phyloP scores from a whole-genome alignment of 2,329 filamentous ascomycete species.

The Teratosphaeria nubilosa region DNA sequence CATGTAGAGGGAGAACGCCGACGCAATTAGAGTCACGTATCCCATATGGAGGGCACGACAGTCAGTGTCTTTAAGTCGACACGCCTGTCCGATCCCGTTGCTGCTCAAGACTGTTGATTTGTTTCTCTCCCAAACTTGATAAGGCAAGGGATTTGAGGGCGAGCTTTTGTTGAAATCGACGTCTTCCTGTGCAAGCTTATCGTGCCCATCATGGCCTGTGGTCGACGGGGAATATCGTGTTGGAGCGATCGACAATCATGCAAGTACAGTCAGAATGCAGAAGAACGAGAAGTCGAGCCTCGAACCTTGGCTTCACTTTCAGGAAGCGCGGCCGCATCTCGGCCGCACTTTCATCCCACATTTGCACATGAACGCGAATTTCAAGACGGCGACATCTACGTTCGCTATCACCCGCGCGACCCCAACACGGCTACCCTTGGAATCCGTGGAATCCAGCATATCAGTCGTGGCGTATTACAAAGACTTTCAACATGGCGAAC shows the following conservation, averaged over 20 bases:
- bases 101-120: not conserved
- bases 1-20: too few species aligned
- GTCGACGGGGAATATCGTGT: not conserved
- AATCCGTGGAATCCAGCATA: not conserved
- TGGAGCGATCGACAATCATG: not conserved
- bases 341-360: not conserved
- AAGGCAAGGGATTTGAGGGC: not conserved
- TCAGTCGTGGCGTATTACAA: conserved; percentile 6
- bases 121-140: too few species aligned
- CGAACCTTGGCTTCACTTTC: not conserved
- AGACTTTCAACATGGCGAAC: not conserved
- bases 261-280: not conserved
- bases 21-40: too few species aligned
- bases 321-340: not conserved
- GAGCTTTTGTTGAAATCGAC: not conserved
- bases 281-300: not conserved
- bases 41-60: too few species aligned
- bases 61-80: too few species aligned
- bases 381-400: not conserved
- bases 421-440: not conserved
- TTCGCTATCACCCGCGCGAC: not conserved
- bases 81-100: not conserved
- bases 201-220: too few species aligned
- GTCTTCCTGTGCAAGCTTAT: not conserved
- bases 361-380: not conserved